These are phyloP conservation scores for Pyrenophora seminiperda DNA, from an alignment of 2,329 filamentous ascomycete genomes.

Conservation along the genomic window DNA sequence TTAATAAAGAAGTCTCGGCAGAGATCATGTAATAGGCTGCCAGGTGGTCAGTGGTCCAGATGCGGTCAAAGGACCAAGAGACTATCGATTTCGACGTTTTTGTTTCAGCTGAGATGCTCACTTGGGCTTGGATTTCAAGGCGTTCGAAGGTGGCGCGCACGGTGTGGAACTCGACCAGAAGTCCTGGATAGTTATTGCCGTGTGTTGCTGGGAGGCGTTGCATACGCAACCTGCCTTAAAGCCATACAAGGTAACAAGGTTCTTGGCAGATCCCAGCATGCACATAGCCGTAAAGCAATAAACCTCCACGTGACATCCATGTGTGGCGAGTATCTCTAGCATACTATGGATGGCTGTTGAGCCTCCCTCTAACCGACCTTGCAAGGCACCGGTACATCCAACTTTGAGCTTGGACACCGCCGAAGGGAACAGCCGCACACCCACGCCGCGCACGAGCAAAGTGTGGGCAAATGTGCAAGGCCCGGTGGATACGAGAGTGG, in stretches of 20 bases:
- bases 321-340: slow-evolving; percentile 18
- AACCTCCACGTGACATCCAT: slow-evolving; percentile 32
- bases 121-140: slow-evolving; percentile 12
- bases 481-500: neutral
- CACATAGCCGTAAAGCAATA: slow-evolving; percentile 10
- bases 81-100: slow-evolving; percentile 40
- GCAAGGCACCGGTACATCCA: slow-evolving; percentile 15
- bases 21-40: slow-evolving; percentile 33
- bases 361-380: slow-evolving; percentile 10
- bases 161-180: slow-evolving; percentile 12
- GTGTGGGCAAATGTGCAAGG: slow-evolving; percentile 1
- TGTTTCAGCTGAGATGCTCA: slow-evolving; percentile 9
- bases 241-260: slow-evolving; percentile 21
- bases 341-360: slow-evolving; percentile 18
- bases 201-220: slow-evolving; percentile 18
- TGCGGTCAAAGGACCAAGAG: slow-evolving; percentile 30
- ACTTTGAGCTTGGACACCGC: slow-evolving; percentile 11
- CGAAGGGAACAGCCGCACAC: slow-evolving; percentile 11
- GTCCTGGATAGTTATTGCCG: slow-evolving; percentile 17
- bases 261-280: slow-evolving; percentile 30
- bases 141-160: slow-evolving; percentile 21
- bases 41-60: slow-evolving; percentile 30
- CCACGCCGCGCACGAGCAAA: neutral
- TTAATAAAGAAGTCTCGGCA: slow-evolving; percentile 45
- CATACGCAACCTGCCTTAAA: slow-evolving; percentile 21